Conservation (phyloP, 2,329 filamentous ascomycete genomes). For the Neoscytalidium dimidiatum region DNA sequence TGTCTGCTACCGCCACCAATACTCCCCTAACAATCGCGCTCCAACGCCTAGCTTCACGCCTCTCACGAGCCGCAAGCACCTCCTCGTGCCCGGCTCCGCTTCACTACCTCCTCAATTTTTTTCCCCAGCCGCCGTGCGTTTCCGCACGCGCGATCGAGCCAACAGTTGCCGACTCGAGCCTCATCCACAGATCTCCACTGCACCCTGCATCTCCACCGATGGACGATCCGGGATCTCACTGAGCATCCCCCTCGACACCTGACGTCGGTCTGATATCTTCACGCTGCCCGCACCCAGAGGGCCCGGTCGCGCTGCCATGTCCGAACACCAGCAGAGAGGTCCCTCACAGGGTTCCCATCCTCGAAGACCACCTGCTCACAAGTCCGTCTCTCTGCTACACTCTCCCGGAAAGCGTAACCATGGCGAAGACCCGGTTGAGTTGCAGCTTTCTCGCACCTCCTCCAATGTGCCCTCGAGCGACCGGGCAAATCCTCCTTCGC, state of each 20-base stretch:
- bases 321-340: not conserved
- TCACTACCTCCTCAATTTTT: not conserved
- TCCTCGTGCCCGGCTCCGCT: not conserved
- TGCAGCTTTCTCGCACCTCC: not conserved
- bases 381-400: slow-evolving; percentile 50
- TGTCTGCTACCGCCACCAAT: not conserved
- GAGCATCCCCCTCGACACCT: not conserved
- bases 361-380: slow-evolving; percentile 46
- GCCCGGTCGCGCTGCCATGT: not conserved
- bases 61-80: not conserved
- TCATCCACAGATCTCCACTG: not conserved
- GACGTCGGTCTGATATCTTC: not conserved
- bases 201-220: slow-evolving; percentile 15
- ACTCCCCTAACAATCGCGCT: not conserved
- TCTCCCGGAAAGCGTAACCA: slow-evolving; percentile 28
- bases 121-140: not conserved
- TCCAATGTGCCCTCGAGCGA: slow-evolving; percentile 17
- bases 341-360: slow-evolving; percentile 29
- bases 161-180: not conserved
- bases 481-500: slow-evolving; percentile 43
- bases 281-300: not conserved
- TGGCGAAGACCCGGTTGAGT: not conserved
- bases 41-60: not conserved
- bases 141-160: not conserved
- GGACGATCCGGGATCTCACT: slow-evolving; percentile 10